Evolutionary conservation across 2,329 filamentous ascomycete species (phyloP), one percentile per base, ranked within the genome.

Genomic region (Aspergillus japonicus): DNA sequence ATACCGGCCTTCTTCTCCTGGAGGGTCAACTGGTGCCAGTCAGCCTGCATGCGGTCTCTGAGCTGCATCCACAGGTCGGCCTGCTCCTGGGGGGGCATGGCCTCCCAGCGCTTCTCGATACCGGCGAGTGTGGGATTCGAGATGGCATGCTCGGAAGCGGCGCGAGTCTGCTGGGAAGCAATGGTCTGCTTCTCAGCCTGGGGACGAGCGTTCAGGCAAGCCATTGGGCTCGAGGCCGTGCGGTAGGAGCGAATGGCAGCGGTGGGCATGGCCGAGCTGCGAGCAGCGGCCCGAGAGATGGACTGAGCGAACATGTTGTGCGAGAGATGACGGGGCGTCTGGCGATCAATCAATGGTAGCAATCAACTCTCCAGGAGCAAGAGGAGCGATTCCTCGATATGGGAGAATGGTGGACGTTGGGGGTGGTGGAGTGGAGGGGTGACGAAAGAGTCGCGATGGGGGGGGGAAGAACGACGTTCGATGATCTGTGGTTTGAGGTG

Each of bases 81-180:
- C 87, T 99, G 95, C 87, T 99, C 95, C 85, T 96, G 92, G 66
- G 95, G 92, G 61, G 94, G 93, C 91, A 98, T 93, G 66, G 84
- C 87, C 84, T 99, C 95, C 95, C 95, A 99, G 84, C 95, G 87
- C 89, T 96, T 97, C 88, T 99, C 95, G 76, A 99, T 98, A 82
- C 96, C 92, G 80, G 92, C 91, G 74, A 99, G 87, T 61, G 92
- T 97, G 70, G 96, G 95, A 84, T 97, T 98, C 75, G 93, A 96
- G 81, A 99, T 96, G 77, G 94, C 93, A 79, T 96, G 92, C 70
- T 90, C 90, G 71, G 89, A 87, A 72, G 86, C 82, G 74, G 75
- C 71, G 66, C 84, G 82, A 64, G 77, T 78, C 74, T 83, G 81
- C 75, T 84, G 80, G 72, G 76, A 74, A 64, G 73, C 75, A 61